A percentile compares a stretch with the other conserved stretches of the same genome.
phyloP scores from a whole-genome alignment of 768 basidiomycete genomes.

The Cyathus striatus region DNA sequence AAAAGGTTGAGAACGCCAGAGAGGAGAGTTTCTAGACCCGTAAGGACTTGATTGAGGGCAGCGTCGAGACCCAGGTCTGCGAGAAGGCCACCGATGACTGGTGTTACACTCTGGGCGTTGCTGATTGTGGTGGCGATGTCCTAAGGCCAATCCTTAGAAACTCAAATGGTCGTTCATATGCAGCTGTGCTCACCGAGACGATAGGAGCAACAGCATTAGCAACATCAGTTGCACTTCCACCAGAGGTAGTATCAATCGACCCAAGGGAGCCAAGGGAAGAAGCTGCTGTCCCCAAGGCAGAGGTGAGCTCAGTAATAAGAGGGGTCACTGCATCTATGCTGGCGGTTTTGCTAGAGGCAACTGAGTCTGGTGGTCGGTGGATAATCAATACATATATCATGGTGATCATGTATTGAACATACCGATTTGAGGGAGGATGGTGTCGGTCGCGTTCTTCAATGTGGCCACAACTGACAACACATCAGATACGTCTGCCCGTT shows the following conservation, averaged over 20 bases:
- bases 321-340: constrained; percentile 4
- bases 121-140: not conserved
- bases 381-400: not conserved
- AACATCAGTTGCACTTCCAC: constrained; percentile 11
- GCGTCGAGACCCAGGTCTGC: not conserved
- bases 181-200: not conserved
- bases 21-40: constrained; percentile 1
- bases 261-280: not conserved
- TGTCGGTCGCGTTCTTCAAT: constrained; percentile 1
- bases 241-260: constrained; percentile 2
- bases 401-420: not conserved
- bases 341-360: constrained; percentile 2
- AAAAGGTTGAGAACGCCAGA: constrained; percentile 1
- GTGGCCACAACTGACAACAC: not conserved
- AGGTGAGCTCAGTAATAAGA: constrained; percentile 2
- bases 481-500: constrained; percentile 2
- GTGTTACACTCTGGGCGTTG: not conserved
- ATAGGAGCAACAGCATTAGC: constrained; percentile 4
- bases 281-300: constrained; percentile 1
- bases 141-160: not conserved
- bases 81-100: not conserved
- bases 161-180: not conserved
- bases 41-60: constrained; percentile 2
- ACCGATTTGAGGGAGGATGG: constrained; percentile 8
- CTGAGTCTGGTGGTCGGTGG: not conserved